Base-by-base conservation (phyloP, 2,329 filamentous ascomycete genomes). In the Alternaria sp. region DNA sequence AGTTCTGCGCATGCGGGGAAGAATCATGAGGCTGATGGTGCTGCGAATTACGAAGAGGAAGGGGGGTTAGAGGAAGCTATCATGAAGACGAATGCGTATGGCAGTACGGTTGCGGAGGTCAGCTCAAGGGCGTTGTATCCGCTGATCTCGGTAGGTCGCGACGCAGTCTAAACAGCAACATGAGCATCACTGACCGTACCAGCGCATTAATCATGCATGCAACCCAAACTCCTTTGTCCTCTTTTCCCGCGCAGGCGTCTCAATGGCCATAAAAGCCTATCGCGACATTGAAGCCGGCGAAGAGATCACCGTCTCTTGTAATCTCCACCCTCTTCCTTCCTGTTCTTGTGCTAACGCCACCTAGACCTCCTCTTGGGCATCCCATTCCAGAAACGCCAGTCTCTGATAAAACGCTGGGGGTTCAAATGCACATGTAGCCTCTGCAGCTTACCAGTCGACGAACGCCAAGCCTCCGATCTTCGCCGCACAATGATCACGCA, bases 131-230 rank as follows among this genome's bases (percentile, higher is more conserved):
- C 63, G 8, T 32, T 74, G 52, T 74, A 67, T 61, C 69, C 71
- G 12, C n/a, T 66, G 2, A 59, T 71, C 26, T 67, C 72, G 30
- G 69, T 71, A 59, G 17, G 32, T 52, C 15, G 30, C 6, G 53
- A n/a, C 5, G 40, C 32, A 17, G 30, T n/a, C 32, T 25, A 5
- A 19, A 25, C 21, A 25, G 44, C 26, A 25, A n/a, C 11, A 17
- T 12, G 0, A 25, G 9, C 11, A 6, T 15, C 2, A 13, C 30
- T 52, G 6, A 52, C 19, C 9, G 3, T 12, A 25, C 4, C 54
- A 73, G 70, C 23, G 69, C 9, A 71, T 74, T 17, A 74, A 74
- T 51, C 72, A 74, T 56, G 71, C 60, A 8, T 74, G 72, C 45
- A 61, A 65, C 26, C 72, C 62, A 17, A 74, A 70, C 53, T 53